phyloP scores from a whole-genome alignment of 192 early-diverging fungal species.

The Entomortierella beljakovae region DNA sequence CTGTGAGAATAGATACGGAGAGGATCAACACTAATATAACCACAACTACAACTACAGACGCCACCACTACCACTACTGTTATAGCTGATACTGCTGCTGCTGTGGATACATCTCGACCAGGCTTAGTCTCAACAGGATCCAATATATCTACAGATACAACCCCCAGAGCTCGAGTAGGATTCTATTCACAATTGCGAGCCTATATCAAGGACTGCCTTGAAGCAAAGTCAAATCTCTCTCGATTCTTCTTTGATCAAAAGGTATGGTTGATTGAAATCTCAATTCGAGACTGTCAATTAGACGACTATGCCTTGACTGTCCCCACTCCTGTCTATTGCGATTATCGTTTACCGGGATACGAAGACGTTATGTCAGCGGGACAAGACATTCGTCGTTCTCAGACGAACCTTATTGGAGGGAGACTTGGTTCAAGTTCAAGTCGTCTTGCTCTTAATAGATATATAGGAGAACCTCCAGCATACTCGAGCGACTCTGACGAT shows the following conservation, averaged over 20 bases:
- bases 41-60: no score
- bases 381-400: background rate
- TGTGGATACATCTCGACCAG: no score
- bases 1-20: no score
- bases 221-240: background rate
- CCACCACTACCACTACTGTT: no score
- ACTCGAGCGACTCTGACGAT: constrained; percentile 21
- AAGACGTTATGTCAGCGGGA: constrained; percentile 13
- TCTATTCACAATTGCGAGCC: no score
- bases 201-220: background rate
- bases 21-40: no score
- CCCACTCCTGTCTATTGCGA: constrained; percentile 47
- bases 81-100: no score
- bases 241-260: constrained; percentile 12
- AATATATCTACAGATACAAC: no score
- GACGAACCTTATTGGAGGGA: background rate
- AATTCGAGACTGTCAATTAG: constrained; percentile 34
- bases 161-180: no score
- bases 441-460: constrained; percentile 14
- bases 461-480: constrained; percentile 25
- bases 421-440: constrained; percentile 8
- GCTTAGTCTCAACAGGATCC: no score
- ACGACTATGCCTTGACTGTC: constrained; percentile 36
- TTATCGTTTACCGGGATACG: constrained; percentile 41
- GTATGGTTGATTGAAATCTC: constrained; percentile 51